These are phyloP conservation scores for Mimosa bimucronata DNA, from an alignment of 306 rosid genomes.

Conservation along the genomic window DNA sequence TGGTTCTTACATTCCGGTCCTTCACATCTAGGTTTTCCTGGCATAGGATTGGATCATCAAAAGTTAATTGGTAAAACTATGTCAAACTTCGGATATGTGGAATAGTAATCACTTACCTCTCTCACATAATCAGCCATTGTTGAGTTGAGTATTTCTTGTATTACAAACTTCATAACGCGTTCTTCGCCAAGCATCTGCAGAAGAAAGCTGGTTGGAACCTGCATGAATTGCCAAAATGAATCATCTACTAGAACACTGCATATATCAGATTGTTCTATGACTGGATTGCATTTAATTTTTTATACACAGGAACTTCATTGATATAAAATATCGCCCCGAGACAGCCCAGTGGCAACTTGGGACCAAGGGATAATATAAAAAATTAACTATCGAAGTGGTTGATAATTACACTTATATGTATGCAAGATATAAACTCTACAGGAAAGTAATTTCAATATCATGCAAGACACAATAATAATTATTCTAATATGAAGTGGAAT, in stretches of 20 bases:
- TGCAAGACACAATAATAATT: constrained; percentile 8
- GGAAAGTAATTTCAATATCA: background rate
- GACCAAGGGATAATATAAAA: constrained; percentile 22
- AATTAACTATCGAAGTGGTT: constrained; percentile 1
- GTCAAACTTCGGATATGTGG: background rate
- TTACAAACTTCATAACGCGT: constrained; percentile 69
- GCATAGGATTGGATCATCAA: constrained; percentile 14
- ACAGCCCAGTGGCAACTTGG: background rate
- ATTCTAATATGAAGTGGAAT: constrained; percentile 22
- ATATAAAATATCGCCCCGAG: constrained; percentile 1
- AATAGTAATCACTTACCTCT: constrained; percentile 54
- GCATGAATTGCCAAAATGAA: constrained; percentile 33
- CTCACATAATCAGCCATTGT: constrained; percentile 70
- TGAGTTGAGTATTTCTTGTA: constrained; percentile 82
- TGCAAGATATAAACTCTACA: background rate
- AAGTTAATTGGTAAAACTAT: background rate
- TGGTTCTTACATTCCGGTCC: constrained; percentile 73
- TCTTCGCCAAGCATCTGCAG: constrained; percentile 74
- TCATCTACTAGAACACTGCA: constrained; percentile 36
- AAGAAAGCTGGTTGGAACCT: constrained; percentile 84
- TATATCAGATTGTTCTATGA: constrained; percentile 19
- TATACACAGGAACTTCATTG: background rate
- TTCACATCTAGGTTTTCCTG: constrained; percentile 81
- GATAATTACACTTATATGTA: background rate
- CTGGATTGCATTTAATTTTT: background rate